These are phyloP conservation scores for Parmales sp. DNA, from an alignment of 108 stramenopile genomes.

Conservation along the genomic window DNA sequence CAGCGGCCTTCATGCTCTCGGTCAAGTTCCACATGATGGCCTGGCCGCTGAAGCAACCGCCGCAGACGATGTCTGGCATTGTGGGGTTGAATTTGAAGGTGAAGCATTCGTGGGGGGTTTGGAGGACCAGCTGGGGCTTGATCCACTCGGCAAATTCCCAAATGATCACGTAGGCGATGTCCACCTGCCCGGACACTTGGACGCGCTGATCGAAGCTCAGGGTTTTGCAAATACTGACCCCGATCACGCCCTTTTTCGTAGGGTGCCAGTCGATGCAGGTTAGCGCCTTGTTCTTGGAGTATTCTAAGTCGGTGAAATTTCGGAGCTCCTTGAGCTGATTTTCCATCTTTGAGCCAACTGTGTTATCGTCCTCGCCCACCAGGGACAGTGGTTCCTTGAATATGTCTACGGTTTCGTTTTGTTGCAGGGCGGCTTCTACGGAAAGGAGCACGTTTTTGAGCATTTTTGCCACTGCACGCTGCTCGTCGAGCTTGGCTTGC, in stretches of 20 bases:
- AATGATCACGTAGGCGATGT: slow-evolving; percentile 30
- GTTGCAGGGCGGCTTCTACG: slow-evolving; percentile 47
- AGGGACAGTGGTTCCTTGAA: slow-evolving; percentile 31
- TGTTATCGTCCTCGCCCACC: slow-evolving; percentile 15
- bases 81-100: slow-evolving; percentile 43
- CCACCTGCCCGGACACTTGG: slow-evolving; percentile 18
- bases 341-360: slow-evolving; percentile 16
- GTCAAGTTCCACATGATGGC: slow-evolving; percentile 41
- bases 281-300: slow-evolving; percentile 35
- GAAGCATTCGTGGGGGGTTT: slow-evolving; percentile 39
- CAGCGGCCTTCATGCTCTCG: slow-evolving; percentile 16
- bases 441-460: slow-evolving; percentile 16
- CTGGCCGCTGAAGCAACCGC: slow-evolving; percentile 39
- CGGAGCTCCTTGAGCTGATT: slow-evolving; percentile 44
- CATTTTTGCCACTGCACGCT: slow-evolving; percentile 7
- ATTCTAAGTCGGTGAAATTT: slow-evolving; percentile 42
- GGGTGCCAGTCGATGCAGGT: slow-evolving; percentile 45
- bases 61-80: slow-evolving; percentile 33
- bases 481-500: no score
- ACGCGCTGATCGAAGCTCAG: slow-evolving; percentile 42
- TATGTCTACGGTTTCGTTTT: slow-evolving; percentile 57
- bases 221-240: slow-evolving; percentile 31
- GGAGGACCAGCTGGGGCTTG: slow-evolving; percentile 38
- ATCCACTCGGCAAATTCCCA: slow-evolving; percentile 54
- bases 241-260: slow-evolving; percentile 27